Base-by-base conservation (phyloP, 768 basidiomycete species). In the Calvatia gigantea region DNA sequence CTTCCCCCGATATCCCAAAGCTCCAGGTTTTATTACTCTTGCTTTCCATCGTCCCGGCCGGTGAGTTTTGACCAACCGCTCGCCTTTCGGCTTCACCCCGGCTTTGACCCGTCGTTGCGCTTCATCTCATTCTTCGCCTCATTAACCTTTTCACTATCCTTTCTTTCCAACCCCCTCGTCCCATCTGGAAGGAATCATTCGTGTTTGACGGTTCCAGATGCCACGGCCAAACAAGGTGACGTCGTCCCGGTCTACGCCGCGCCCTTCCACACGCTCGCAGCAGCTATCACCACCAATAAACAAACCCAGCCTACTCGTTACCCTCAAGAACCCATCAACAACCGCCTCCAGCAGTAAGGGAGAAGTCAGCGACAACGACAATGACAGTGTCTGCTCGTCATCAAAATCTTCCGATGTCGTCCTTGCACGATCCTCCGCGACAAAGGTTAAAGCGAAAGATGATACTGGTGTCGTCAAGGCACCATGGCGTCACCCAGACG, bases 401-500 rank as follows among this genome's bases (percentile, higher is more conserved):
- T 55, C 54, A 9, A 55, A 55, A 47, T 55, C 54, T 28, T 55
- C 54, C 11, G 54, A 55, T 14, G 37, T 55, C 45, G 11, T 23
- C 17, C 31, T 45, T 25, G 27, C 29, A n/a, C 39, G 54, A 48
- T 48, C 46, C 21, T 27, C 54, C 17, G 25, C n/a, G n/a, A 29
- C 45, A n/a, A 39, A 47, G n/a, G 45, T 17, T 25, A 55, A 46
- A 19, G 28, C 9, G 14, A 46, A 46, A 21, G 45, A 55, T 9
- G 42, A 41, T 12, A 12, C 15, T 0, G 43, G 28, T 8, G 21
- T 7, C 7, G 25, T 14, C 11, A 45, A 45, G 8, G 44, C 54
- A 17, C 70, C 70, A 1, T 75, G 75, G 75, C 62, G 65, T 19
- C 75, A 76, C 61, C 74, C 75, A 15, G 69, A 66, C 38, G 76